These are phyloP conservation scores for Ophiocordyceps robertsii DNA, from an alignment of 2,329 filamentous ascomycete species.

Conservation along the genomic window DNA sequence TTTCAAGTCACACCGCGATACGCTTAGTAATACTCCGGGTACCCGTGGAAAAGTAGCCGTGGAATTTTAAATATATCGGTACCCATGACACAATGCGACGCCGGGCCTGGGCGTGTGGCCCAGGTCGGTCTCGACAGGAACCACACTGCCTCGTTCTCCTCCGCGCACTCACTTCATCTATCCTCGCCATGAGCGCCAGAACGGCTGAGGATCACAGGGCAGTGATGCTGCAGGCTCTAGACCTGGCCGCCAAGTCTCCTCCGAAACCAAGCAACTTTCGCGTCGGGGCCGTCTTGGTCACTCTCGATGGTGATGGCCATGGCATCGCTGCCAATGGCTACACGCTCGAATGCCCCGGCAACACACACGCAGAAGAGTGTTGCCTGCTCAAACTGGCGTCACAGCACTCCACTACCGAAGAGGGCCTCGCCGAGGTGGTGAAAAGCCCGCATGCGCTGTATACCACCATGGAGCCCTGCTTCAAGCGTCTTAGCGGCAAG, in stretches of 20 bases:
- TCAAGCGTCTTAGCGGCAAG: slow-evolving; percentile 60
- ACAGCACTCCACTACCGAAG: slow-evolving; percentile 34
- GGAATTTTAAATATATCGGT: too few species aligned
- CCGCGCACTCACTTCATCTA: background rate
- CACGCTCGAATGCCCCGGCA: slow-evolving; percentile 79
- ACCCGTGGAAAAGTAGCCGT: too few species aligned
- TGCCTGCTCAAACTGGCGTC: slow-evolving; percentile 63
- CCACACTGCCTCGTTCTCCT: background rate
- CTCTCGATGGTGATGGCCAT: slow-evolving; percentile 29
- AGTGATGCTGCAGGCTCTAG: slow-evolving; percentile 57
- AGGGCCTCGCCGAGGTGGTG: slow-evolving; percentile 32
- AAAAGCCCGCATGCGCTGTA: slow-evolving; percentile 44
- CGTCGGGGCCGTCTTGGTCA: slow-evolving; percentile 79
- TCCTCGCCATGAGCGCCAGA: slow-evolving; percentile 9
- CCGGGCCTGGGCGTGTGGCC: too few species aligned
- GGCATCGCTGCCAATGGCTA: slow-evolving; percentile 67
- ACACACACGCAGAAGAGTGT: slow-evolving; percentile 94
- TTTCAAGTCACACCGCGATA: too few species aligned
- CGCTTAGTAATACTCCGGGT: too few species aligned
- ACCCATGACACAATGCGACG: too few species aligned
- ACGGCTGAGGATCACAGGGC: slow-evolving; percentile 27
- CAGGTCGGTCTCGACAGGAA: too few species aligned
- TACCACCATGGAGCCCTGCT: slow-evolving; percentile 87
- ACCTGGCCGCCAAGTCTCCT: slow-evolving; percentile 65
- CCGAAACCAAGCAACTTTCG: slow-evolving; percentile 86